Conservation (phyloP, 2,329 filamentous ascomycete species). For the Pseudocercospora musae region DNA sequence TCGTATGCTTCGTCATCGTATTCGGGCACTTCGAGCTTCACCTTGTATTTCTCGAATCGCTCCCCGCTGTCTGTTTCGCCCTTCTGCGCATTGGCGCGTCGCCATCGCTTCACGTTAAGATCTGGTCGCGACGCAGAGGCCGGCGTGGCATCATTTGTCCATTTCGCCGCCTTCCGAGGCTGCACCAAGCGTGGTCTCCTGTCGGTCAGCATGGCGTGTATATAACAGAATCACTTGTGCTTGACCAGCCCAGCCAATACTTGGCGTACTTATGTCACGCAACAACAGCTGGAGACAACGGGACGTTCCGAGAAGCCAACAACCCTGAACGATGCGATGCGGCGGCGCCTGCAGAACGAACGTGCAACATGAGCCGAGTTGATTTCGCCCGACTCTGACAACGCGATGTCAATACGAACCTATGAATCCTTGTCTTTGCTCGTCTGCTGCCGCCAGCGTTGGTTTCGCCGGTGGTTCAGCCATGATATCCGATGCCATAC, state of each 20-base stretch:
- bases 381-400: too few species aligned
- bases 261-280: too few species aligned
- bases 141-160: conserved; percentile 6
- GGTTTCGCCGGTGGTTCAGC: too few species aligned
- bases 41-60: conserved; percentile 83
- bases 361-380: too few species aligned
- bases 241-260: too few species aligned
- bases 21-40: conserved; percentile 70
- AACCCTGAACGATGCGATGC: too few species aligned
- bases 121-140: not conserved
- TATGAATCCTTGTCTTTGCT: too few species aligned
- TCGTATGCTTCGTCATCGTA: conserved; percentile 89
- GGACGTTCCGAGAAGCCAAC: not conserved
- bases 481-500: too few species aligned
- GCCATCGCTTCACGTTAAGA: conserved; percentile 11
- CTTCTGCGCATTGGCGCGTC: conserved; percentile 4
- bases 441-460: too few species aligned
- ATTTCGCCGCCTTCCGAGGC: conserved; percentile 19
- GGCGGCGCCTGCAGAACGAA: too few species aligned
- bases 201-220: not conserved
- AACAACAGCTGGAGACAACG: not conserved
- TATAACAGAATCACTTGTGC: not conserved
- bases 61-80: conserved; percentile 3
- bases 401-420: too few species aligned
- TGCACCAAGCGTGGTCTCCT: conserved; percentile 1